Conservation (phyloP, 2,329 filamentous ascomycete species). For the Acephala macrosclerotiorum region DNA sequence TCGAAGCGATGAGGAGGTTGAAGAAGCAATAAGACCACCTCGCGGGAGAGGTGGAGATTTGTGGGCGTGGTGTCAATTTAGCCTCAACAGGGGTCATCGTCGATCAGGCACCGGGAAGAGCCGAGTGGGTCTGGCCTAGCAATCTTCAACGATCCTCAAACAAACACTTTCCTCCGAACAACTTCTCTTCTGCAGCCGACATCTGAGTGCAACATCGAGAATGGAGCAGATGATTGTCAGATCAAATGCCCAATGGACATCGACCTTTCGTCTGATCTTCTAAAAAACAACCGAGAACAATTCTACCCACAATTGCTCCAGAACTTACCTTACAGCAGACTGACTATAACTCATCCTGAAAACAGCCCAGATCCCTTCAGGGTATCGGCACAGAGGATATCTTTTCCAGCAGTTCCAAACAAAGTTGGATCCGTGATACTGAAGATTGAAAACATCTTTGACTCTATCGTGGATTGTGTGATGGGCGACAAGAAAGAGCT, state of each 20-base stretch:
- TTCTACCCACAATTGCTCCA: slow-evolving; percentile 27
- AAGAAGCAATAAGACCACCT: not conserved
- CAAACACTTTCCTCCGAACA: not conserved
- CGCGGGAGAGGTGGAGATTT: not conserved
- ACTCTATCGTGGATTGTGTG: slow-evolving; percentile 57
- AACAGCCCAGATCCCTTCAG: not conserved
- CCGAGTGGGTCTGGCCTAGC: not conserved
- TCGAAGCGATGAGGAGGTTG: not conserved
- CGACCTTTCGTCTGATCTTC: not conserved
- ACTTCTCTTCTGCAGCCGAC: not conserved
- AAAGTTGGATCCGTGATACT: slow-evolving; percentile 49
- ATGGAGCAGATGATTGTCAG: slow-evolving; percentile 5
- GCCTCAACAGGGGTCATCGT: not conserved
- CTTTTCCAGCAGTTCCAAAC: not conserved
- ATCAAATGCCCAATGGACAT: slow-evolving; percentile 4
- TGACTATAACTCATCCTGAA: slow-evolving; percentile 4
- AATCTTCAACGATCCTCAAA: not conserved
- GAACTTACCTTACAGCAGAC: slow-evolving; percentile 32
- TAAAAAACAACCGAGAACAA: not conserved
- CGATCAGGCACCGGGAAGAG: not conserved
- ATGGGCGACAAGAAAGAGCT: slow-evolving; percentile 52
- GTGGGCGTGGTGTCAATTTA: not conserved
- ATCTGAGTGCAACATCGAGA: not conserved
- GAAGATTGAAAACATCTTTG: slow-evolving; percentile 63
- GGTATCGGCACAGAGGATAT: not conserved